Conservation (phyloP, 345 rosid species). For the Sonneratia caseolaris region DNA sequence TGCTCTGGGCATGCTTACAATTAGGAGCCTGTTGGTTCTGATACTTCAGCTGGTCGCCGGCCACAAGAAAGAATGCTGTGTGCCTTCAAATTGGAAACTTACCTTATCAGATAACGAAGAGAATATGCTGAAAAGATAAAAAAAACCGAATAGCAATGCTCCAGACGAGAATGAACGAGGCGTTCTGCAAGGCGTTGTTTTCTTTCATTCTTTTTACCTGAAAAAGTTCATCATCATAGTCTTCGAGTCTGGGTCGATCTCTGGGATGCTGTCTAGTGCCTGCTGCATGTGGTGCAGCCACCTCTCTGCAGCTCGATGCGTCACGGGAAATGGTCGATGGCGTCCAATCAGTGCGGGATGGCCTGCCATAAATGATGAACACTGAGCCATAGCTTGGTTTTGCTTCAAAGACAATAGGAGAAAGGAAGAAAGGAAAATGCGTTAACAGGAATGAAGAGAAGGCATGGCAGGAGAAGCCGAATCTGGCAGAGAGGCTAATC, state of each 20-base stretch:
- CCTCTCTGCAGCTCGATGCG: slow-evolving; percentile 74
- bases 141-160: neutral
- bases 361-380: slow-evolving; percentile 28
- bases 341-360: slow-evolving; percentile 87
- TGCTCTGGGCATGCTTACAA: slow-evolving; percentile 34
- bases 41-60: slow-evolving; percentile 77
- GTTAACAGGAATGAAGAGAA: neutral
- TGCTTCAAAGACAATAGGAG: neutral
- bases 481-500: too few relatives aligned
- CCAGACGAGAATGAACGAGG: neutral
- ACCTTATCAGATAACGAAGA: neutral
- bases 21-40: slow-evolving; percentile 28
- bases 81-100: slow-evolving; percentile 36
- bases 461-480: neutral
- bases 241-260: slow-evolving; percentile 63
- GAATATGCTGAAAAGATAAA: neutral
- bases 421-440: neutral
- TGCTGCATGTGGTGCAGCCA: slow-evolving; percentile 83
- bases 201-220: slow-evolving; percentile 32
- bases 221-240: slow-evolving; percentile 73
- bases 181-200: neutral
- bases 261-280: slow-evolving; percentile 52
- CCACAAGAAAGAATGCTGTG: slow-evolving; percentile 88
- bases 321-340: slow-evolving; percentile 80
- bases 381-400: too few relatives aligned